Conservation (phyloP, 1,284 basidiomycete genomes). For the Puccinia sorghi region DNA sequence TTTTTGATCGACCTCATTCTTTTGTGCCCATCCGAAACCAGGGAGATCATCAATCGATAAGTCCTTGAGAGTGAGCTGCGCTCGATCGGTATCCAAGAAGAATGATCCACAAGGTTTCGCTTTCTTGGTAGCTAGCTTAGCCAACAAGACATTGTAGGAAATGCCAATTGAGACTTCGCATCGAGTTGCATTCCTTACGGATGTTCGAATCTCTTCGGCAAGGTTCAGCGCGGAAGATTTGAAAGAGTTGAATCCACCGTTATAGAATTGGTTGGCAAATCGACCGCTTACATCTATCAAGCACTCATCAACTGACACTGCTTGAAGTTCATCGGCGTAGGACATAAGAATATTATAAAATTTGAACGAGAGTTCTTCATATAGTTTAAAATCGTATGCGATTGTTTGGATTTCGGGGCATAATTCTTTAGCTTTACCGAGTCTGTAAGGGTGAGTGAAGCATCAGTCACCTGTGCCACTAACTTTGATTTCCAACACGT, state of each 20-base stretch:
- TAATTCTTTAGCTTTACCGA: conserved; percentile 78
- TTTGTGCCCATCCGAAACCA: conserved; percentile 70
- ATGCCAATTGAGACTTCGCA: conserved; percentile 85
- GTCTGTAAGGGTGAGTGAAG: conserved; percentile 57
- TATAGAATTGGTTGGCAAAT: conserved; percentile 58
- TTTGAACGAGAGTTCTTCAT: conserved; percentile 60
- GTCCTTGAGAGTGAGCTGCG: conserved; percentile 67
- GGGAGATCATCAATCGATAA: conserved; percentile 84
- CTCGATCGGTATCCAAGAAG: conserved; percentile 67
- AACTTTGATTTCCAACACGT: not conserved
- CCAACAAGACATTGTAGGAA: conserved; percentile 84
- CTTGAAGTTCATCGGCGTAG: conserved; percentile 86
- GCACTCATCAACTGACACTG: conserved; percentile 94
- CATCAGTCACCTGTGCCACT: not conserved
- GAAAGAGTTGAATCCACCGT: conserved; percentile 54
- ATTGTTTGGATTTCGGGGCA: conserved; percentile 76
- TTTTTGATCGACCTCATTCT: conserved; percentile 65
- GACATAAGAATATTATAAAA: conserved; percentile 91
- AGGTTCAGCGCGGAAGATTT: conserved; percentile 61
- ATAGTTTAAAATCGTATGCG: conserved; percentile 78
- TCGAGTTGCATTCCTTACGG: conserved; percentile 73
- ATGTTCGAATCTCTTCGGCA: conserved; percentile 75
- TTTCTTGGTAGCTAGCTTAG: conserved; percentile 81
- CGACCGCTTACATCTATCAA: conserved; percentile 80
- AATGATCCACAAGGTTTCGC: conserved; percentile 87